phyloP scores from a whole-genome alignment of 164 flowering plant genomes.

The Stephania cephalantha region DNA sequence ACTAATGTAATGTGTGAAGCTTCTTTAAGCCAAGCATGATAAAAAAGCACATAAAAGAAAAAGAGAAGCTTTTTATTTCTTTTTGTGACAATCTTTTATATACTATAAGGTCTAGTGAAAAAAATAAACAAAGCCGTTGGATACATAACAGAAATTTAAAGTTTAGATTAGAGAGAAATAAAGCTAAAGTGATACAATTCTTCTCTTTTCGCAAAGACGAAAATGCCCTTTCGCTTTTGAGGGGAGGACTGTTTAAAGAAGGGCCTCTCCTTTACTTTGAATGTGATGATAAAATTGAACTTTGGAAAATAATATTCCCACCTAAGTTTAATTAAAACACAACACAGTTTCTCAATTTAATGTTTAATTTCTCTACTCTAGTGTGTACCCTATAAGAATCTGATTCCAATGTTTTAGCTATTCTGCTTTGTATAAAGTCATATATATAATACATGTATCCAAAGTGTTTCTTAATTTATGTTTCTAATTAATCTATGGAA shows the following conservation, averaged over 20 bases:
- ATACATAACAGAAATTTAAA: conserved; percentile 55
- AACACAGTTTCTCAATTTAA: not conserved
- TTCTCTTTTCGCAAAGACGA: conserved; percentile 34
- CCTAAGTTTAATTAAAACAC: no score
- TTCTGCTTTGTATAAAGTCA: not conserved
- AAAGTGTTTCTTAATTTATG: no score
- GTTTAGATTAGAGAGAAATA: conserved; percentile 29
- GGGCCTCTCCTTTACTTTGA: conserved; percentile 3
- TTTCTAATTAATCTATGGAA: no score
- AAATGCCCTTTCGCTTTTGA: conserved; percentile 56
- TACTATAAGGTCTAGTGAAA: not conserved
- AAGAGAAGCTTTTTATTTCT: conserved; percentile 2
- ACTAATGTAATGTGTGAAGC: conserved; percentile 7
- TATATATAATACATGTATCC: no score
- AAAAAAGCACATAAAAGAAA: conserved; percentile 16
- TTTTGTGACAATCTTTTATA: not conserved
- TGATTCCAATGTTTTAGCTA: not conserved
- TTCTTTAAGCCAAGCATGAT: conserved; percentile 17
- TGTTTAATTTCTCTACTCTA: not conserved
- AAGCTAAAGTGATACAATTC: conserved; percentile 42
- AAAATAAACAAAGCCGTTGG: conserved; percentile 39
- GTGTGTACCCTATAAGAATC: not conserved
- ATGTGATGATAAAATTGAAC: conserved; percentile 10
- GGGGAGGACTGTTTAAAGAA: conserved; percentile 6
- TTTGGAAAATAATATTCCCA: not conserved